phyloP scores from a whole-genome alignment of 768 basidiomycete species.

The Amanita pallidorosea region DNA sequence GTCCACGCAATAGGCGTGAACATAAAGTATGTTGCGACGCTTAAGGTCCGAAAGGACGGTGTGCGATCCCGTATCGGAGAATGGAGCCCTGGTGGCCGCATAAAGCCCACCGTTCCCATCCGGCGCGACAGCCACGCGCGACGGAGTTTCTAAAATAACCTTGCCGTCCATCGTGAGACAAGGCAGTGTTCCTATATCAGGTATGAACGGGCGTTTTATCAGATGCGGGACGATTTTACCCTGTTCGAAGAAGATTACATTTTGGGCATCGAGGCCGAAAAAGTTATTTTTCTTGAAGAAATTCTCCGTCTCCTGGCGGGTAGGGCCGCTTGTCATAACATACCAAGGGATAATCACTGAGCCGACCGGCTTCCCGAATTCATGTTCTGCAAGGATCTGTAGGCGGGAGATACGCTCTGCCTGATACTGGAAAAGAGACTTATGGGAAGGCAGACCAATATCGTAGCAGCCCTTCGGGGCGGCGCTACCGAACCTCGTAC shows the following conservation, averaged over 20 bases:
- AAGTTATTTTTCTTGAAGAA: slow-evolving; percentile 71
- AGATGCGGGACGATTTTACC: slow-evolving; percentile 35
- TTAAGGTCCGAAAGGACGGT: slow-evolving; percentile 82
- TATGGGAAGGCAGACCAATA: slow-evolving; percentile 88
- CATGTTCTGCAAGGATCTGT: slow-evolving; percentile 61
- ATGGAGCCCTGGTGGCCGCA: slow-evolving; percentile 76
- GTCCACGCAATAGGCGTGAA: slow-evolving; percentile 96
- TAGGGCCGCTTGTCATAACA: slow-evolving; percentile 98
- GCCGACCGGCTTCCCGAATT: slow-evolving; percentile 37
- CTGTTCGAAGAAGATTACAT: slow-evolving; percentile 94
- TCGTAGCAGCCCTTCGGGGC: slow-evolving; percentile 98
- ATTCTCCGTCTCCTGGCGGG: slow-evolving; percentile 72
- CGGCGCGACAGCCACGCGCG: slow-evolving; percentile 85
- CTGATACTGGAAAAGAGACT: slow-evolving; percentile 92
- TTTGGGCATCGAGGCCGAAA: slow-evolving; percentile 73
- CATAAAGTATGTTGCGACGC: slow-evolving; percentile 67
- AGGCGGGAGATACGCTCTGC: slow-evolving; percentile 90
- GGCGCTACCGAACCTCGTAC: slow-evolving; percentile 83
- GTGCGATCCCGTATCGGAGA: slow-evolving; percentile 44
- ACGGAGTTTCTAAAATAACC: slow-evolving; percentile 73
- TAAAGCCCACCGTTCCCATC: slow-evolving; percentile 98
- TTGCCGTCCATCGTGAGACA: slow-evolving; percentile 93
- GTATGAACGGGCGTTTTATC: slow-evolving; percentile 3
- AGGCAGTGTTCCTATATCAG: slow-evolving; percentile 73
- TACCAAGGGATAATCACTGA: slow-evolving; percentile 89